phyloP scores from a whole-genome alignment of 192 early-diverging fungal genomes.

The Allomyces arbusculus region DNA sequence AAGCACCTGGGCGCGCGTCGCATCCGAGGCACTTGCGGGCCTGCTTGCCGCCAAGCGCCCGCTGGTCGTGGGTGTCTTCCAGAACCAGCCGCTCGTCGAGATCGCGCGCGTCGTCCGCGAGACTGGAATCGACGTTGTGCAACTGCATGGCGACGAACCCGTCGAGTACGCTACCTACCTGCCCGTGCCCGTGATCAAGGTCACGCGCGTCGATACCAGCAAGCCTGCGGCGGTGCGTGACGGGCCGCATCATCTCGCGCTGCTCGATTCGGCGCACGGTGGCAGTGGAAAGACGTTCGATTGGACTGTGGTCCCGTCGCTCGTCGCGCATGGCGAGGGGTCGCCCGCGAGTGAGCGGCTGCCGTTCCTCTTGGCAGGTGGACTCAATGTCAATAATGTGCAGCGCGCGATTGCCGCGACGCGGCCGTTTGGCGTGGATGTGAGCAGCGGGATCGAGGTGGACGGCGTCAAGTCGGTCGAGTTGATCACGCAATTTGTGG shows the following conservation, averaged over 20 bases:
- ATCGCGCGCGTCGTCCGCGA: conserved; percentile 40
- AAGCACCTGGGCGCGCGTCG: no score
- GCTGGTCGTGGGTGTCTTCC: conserved; percentile 82
- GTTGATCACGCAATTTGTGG: conserved; percentile 56
- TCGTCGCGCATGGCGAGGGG: conserved; percentile 10
- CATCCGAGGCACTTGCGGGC: not conserved
- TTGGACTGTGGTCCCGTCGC: conserved; percentile 49
- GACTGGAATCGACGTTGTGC: conserved; percentile 70
- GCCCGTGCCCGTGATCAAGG: conserved; percentile 72
- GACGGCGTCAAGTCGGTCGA: conserved; percentile 52
- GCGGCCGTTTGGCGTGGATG: conserved; percentile 73
- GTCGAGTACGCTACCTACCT: conserved; percentile 40
- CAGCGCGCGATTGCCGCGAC: conserved; percentile 41
- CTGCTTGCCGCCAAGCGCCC: conserved; percentile 22
- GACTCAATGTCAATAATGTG: conserved; percentile 68
- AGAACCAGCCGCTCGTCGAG: conserved; percentile 56
- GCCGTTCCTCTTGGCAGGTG: conserved; percentile 77
- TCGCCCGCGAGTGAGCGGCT: conserved; percentile 9
- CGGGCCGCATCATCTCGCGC: conserved; percentile 3
- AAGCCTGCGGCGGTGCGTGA: conserved; percentile 9
- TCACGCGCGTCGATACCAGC: conserved; percentile 57
- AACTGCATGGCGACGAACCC: conserved; percentile 75
- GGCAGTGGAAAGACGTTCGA: conserved; percentile 69
- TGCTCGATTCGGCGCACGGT: conserved; percentile 45
- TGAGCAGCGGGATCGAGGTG: conserved; percentile 79